Percentiles rank a stretch among this genome's conserved stretches.
Conservation (phyloP, 2,329 filamentous ascomycete species). For the Plectosphaerella sp. region DNA sequence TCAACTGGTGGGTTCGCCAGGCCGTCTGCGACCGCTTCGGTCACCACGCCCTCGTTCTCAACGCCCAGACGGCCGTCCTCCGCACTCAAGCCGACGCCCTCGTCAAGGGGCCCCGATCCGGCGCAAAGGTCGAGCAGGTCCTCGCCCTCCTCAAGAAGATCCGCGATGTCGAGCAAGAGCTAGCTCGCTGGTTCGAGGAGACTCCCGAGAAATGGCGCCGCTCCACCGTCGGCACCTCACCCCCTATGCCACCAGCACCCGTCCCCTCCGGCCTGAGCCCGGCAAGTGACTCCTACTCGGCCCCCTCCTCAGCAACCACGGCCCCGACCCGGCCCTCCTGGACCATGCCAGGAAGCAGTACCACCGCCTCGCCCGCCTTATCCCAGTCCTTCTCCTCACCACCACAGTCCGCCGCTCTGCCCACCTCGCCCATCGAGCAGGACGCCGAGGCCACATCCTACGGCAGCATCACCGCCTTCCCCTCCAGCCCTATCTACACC, state of each 20-base stretch:
- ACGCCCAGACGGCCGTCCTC: slow-evolving; percentile 17
- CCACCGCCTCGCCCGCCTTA: neutral
- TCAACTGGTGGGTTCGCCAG: slow-evolving; percentile 17
- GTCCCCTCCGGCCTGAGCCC: neutral
- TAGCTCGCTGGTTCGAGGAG: slow-evolving; percentile 14
- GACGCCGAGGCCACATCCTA: neutral
- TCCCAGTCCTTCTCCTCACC: neutral
- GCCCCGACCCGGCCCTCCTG: neutral
- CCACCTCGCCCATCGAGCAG: neutral
- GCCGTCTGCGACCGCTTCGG: slow-evolving; percentile 14
- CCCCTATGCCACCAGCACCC: neutral
- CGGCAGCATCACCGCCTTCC: slow-evolving; percentile 12
- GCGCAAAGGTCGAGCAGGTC: slow-evolving; percentile 15
- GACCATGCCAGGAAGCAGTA: neutral
- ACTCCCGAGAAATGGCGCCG: slow-evolving; percentile 15
- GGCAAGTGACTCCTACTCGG: neutral
- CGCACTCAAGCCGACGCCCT: slow-evolving; percentile 16
- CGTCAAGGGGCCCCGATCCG: slow-evolving; percentile 10
- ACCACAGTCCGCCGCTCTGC: neutral
- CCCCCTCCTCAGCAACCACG: neutral
- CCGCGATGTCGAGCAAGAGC: slow-evolving; percentile 12
- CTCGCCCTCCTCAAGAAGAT: slow-evolving; percentile 14
- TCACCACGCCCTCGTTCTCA: slow-evolving; percentile 16
- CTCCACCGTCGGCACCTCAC: slow-evolving; percentile 11
- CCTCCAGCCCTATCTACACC: slow-evolving; percentile 10